Evolutionary conservation across 805 yeast genomes (phyloP), one percentile per base, ranked within the genome.

Genomic region (Nakazawaea wyomingensis): DNA sequence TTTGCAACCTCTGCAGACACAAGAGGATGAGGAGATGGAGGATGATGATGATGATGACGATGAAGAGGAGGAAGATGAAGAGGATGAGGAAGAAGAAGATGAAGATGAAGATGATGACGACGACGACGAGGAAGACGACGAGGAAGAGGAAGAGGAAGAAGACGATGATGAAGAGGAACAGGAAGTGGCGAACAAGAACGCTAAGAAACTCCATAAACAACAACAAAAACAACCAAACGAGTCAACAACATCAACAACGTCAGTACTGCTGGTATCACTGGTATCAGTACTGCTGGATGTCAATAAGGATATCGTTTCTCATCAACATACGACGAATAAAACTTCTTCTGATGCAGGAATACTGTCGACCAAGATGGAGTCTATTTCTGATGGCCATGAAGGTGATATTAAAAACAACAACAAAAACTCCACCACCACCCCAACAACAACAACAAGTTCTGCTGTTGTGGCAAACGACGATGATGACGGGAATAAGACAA

Each of bases 71-170:
- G 61, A 52, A 5, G 59, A 54, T 8, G 63, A 52, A 7, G 61
- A 51, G 8, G 65, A 51, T 5, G 64, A 55, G 1, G 61, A 57
- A 11, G 61, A 52, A 9, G 62, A 52, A 3, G 59, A 50, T 2
- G 61, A 50, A 6, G 57, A 54, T 8, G 59, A 53, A 5, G 61
- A 48, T 1, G 60, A 53, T 4, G 56, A 42, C 1, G 59, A 51
- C 2, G 58, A 49, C 8, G 51, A 46, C 11, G 49, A 46, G 3
- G 56, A 54, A 3, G 61, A 54, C 2, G 61, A 43, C 3, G 57
- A 45, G 7, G 55, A 41, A 39, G 28, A 41, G 6, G 45, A 39
- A 26, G 46, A 48, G 19, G 51, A 47, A 33, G 46, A 50, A 11
- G 54, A 45, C 28, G 54, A 50, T 8, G 55, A 48, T 27, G 54